phyloP scores from a whole-genome alignment of 2,329 filamentous ascomycete genomes.

The Fusarium sp. region DNA sequence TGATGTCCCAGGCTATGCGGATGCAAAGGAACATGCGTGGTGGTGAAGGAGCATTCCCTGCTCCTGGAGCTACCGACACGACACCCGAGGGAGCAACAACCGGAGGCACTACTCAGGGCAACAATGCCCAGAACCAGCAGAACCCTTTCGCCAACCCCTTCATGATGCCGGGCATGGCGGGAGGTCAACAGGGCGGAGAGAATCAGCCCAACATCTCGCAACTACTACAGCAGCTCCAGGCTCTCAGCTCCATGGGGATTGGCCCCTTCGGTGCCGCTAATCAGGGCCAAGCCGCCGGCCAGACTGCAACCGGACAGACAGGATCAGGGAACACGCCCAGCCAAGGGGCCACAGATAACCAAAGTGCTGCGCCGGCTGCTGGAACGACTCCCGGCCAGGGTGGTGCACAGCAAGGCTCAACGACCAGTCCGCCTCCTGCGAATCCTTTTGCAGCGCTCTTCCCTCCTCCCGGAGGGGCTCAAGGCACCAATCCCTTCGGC shows the following conservation, averaged over 20 bases:
- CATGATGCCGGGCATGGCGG: constrained; percentile 46
- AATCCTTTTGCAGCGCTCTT: constrained; percentile 82
- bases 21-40: constrained; percentile 82
- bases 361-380: constrained; percentile 43
- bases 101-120: constrained; percentile 52
- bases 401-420: constrained; percentile 41
- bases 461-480: constrained; percentile 49
- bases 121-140: constrained; percentile 45
- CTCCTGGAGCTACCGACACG: constrained; percentile 91
- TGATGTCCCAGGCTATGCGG: constrained; percentile 85
- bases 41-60: constrained; percentile 79
- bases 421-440: constrained; percentile 59
- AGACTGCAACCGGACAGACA: constrained; percentile 50
- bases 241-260: constrained; percentile 49
- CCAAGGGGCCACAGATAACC: constrained; percentile 45
- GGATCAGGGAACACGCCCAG: constrained; percentile 49
- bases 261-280: constrained; percentile 55
- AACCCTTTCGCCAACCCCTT: constrained; percentile 63
- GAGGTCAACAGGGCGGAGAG: constrained; percentile 31
- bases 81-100: constrained; percentile 72
- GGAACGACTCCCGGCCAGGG: constrained; percentile 38
- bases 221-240: constrained; percentile 50
- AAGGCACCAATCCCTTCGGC: constrained; percentile 60
- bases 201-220: constrained; percentile 31
- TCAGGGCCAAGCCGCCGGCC: constrained; percentile 32